phyloP scores from a whole-genome alignment of 2,329 filamentous ascomycete genomes.

The Aspergillus udagawae region DNA sequence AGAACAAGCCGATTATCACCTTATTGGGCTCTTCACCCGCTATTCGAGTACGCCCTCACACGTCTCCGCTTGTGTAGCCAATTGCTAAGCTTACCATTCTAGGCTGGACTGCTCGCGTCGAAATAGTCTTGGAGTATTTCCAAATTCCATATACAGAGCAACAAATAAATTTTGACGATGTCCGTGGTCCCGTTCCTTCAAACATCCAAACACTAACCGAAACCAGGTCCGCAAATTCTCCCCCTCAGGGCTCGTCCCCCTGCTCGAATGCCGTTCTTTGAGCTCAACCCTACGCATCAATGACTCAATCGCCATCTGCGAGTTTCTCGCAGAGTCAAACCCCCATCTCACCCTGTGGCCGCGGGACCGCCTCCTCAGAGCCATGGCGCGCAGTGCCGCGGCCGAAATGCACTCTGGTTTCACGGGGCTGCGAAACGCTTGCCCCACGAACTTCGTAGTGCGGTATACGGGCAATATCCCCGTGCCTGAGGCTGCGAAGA shows the following conservation, averaged over 20 bases:
- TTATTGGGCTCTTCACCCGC: conserved; percentile 28
- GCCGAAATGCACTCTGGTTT: conserved; percentile 36
- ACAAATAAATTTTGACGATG: conserved; percentile 23
- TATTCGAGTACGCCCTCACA: conserved; percentile 26
- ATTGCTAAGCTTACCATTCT: neutral
- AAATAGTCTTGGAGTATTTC: conserved; percentile 33
- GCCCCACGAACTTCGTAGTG: conserved; percentile 27
- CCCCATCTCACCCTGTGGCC: conserved; percentile 30
- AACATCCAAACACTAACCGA: neutral
- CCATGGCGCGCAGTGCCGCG: conserved; percentile 28
- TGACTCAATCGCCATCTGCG: conserved; percentile 32
- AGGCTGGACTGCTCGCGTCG: conserved; percentile 35
- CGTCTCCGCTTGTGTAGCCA: neutral
- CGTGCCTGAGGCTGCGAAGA: conserved; percentile 18
- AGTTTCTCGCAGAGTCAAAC: conserved; percentile 31
- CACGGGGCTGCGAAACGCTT: conserved; percentile 20
- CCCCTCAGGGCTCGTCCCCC: conserved; percentile 28
- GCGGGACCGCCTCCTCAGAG: conserved; percentile 27
- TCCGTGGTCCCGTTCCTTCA: conserved; percentile 5
- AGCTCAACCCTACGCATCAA: conserved; percentile 17
- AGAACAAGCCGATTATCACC: conserved; percentile 21
- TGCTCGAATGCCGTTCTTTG: conserved; percentile 22
- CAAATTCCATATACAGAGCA: conserved; percentile 25
- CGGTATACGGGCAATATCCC: conserved; percentile 30
- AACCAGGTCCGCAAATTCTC: conserved; percentile 23